Conservation (phyloP, 768 basidiomycete species). For the Chalciporus piperatus region DNA sequence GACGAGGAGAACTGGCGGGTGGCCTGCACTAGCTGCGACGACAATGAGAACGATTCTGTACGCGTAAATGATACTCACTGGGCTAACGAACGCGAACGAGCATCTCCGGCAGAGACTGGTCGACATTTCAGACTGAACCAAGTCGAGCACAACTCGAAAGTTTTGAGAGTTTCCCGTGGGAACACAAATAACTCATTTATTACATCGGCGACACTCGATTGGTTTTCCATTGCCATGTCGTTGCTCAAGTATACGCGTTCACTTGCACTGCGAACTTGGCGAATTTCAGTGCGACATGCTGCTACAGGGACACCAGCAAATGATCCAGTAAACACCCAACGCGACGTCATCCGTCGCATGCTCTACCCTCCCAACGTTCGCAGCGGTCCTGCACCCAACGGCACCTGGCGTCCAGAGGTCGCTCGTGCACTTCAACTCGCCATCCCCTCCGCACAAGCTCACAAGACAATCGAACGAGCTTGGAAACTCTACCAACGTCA, state of each 20-base stretch:
- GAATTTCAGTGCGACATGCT: slow-evolving; percentile 42
- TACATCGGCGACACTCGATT: too few relatives aligned
- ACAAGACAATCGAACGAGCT: slow-evolving; percentile 89
- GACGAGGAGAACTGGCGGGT: slow-evolving; percentile 44
- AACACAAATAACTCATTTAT: too few relatives aligned
- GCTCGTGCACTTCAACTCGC: slow-evolving; percentile 72
- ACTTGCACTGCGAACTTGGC: slow-evolving; percentile 33
- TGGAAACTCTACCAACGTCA: slow-evolving; percentile 83
- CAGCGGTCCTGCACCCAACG: slow-evolving; percentile 70
- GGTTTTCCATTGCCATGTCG: too few relatives aligned
- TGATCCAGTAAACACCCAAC: slow-evolving; percentile 51
- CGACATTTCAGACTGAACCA: slow-evolving; percentile 16
- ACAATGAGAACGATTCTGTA: not conserved
- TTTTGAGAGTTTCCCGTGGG: slow-evolving; percentile 21
- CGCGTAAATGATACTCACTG: slow-evolving; percentile 11
- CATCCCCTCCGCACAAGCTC: slow-evolving; percentile 86
- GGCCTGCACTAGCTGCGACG: too few relatives aligned
- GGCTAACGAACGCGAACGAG: slow-evolving; percentile 9
- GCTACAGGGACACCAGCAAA: slow-evolving; percentile 24
- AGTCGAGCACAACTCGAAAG: not conserved
- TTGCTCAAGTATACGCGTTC: slow-evolving; percentile 36
- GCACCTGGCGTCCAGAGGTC: slow-evolving; percentile 82
- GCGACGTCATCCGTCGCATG: slow-evolving; percentile 71
- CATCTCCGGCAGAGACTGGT: slow-evolving; percentile 27
- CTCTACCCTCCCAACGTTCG: slow-evolving; percentile 80